Evolutionary conservation across 2,329 filamentous ascomycete genomes (phyloP).

Genomic region (Aspergillus costaricaensis): DNA sequence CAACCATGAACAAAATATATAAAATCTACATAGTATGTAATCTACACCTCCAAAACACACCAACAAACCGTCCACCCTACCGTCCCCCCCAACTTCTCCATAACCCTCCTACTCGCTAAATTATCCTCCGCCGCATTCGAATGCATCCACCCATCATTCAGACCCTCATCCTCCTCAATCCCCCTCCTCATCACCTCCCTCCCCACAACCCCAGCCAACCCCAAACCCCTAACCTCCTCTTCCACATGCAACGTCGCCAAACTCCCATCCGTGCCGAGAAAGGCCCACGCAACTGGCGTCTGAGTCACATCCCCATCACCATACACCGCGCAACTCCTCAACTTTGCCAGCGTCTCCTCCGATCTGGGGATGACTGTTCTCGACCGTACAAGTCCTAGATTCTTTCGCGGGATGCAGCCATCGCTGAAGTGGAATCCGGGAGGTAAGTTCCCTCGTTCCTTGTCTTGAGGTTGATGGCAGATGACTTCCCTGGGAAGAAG

Average conservation of each 20-base stretch:
- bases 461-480: not conserved
- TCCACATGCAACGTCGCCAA: conserved; percentile 45
- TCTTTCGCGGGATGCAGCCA: conserved; percentile 32
- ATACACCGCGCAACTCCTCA: conserved; percentile 42
- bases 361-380: conserved; percentile 44
- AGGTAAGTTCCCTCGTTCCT: not conserved
- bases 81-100: conserved; percentile 48
- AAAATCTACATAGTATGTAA: too few species aligned
- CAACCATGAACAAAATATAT: too few species aligned
- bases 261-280: conserved; percentile 41
- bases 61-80: conserved; percentile 40
- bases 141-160: conserved; percentile 35
- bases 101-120: conserved; percentile 42
- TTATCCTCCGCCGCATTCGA: conserved; percentile 42
- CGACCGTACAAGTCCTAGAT: conserved; percentile 42
- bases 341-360: conserved; percentile 30
- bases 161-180: conserved; percentile 19
- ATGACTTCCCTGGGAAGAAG: conserved; percentile 29
- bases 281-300: conserved; percentile 43
- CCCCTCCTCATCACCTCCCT: conserved; percentile 36
- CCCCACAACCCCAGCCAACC: conserved; percentile 36
- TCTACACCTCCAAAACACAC: conserved; percentile 38
- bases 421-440: conserved; percentile 28
- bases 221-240: conserved; percentile 42
- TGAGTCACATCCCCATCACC: not conserved